These are phyloP conservation scores for Hapsidospora chrysogenum DNA, from an alignment of 495 filamentous ascomycete species.

Conservation along the genomic window DNA sequence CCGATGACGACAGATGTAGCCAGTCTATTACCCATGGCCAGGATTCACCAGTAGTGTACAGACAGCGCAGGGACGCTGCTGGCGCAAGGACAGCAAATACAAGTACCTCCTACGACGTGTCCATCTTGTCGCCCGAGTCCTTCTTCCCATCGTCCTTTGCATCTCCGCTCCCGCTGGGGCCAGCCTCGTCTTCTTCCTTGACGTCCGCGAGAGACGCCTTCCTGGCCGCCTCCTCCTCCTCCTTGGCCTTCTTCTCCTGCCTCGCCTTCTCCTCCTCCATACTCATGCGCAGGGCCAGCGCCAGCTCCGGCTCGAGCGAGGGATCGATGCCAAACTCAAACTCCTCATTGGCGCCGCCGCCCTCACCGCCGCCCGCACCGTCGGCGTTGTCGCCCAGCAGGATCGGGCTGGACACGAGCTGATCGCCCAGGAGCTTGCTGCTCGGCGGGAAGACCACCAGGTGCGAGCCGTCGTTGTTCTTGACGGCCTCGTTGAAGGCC, in stretches of 20 bases:
- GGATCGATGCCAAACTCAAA: conserved; percentile 66
- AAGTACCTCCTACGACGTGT: no score
- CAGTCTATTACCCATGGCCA: no score
- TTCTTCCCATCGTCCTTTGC: conserved; percentile 21
- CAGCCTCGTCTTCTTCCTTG: conserved; percentile 61
- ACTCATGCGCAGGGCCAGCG: conserved; percentile 90
- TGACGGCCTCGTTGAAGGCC: conserved; percentile 83
- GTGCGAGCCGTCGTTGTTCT: conserved; percentile 76
- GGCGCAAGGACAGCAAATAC: no score
- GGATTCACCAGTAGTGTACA: no score
- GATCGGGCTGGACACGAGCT: conserved; percentile 83
- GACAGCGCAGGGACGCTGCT: no score
- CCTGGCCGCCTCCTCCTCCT: conserved; percentile 46
- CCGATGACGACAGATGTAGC: no score
- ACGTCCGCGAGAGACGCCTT: conserved; percentile 67
- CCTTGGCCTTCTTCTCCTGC: conserved; percentile 68
- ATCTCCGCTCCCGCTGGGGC: conserved; percentile 42
- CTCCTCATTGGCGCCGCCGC: conserved; percentile 38
- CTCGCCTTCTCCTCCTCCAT: conserved; percentile 91
- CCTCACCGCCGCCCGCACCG: conserved; percentile 20
- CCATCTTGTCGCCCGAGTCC: conserved; percentile 73
- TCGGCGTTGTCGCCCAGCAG: conserved; percentile 56
- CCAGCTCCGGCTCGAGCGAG: conserved; percentile 77
- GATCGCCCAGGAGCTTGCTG: conserved; percentile 77
- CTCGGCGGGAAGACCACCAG: conserved; percentile 83